Base-by-base conservation (phyloP, 1,139 yeast species). In the Pichia sp. region DNA sequence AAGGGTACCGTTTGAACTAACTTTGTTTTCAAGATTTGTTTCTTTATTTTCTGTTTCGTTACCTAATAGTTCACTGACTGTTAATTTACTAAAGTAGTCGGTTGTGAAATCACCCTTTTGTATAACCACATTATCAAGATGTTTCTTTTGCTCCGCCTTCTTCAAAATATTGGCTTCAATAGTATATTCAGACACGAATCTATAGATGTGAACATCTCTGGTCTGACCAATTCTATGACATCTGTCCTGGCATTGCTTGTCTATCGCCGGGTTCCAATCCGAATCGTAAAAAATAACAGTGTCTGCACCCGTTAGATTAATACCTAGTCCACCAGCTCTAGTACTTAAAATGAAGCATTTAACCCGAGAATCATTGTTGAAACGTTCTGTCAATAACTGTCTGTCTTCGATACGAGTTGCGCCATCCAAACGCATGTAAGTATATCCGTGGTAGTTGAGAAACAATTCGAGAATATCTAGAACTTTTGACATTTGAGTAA, bases 261-360 rank as follows among this genome's bases (percentile, higher is more conserved):
- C 99, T 98, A 95, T 95, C 1, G 98, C 96, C 1, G 99, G 99
- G 68, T 95, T 95, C 99, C 99, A 95, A 72, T 95, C 99, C 2
- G 97, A 90, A 71, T 95, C 99, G 69, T 95, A 95, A 70, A 95
- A 95, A n/a, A 95, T 90, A 49, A 95, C 99, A 0, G 99, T 93
- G 67, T 95, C 99, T 0, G 99, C 99, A 64, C 99, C 99, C 0
- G 99, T 93, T 64, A 95, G 75, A 66, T 95, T 95, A 68, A 95
- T 95, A 67, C 99, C 99, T 61, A 95, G 77, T 41, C 99, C 99
- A 68, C 99, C 99, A 2, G 98, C 92, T 71, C 99, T 81, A 1
- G 98, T 90, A 3, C 97, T 90, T 55, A 95, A 72, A 50, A 95
- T 93, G 65, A 95, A 95, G 19, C 92, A 96, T 1, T 96, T 95